A percentile compares a stretch with the other conserved stretches of the same genome.
Evolutionary conservation across 306 rosid species (phyloP).

Genomic region (Cucumis sativus): Cucumber_9930_V3 NC_026661.2:11680001-11680500

Average conservation of each 20-base stretch:
- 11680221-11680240: constrained; percentile 63
- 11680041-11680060: background rate
- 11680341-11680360: background rate
- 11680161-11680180: constrained; percentile 43
- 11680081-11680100: background rate
- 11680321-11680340: constrained; percentile 38
- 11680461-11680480: constrained; percentile 75
- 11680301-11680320: constrained; percentile 86
- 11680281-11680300: constrained; percentile 81
- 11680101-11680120: background rate
- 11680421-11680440: constrained; percentile 68
- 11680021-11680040: background rate
- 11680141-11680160: background rate
- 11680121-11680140: background rate
- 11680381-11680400: background rate
- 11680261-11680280: constrained; percentile 76
- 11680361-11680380: background rate
- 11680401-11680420: constrained; percentile 72
- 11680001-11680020: background rate
- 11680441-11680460: constrained; percentile 74
- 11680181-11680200: constrained; percentile 49
- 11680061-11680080: background rate
- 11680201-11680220: constrained; percentile 44
- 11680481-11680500: constrained; percentile 44
- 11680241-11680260: constrained; percentile 79